Evolutionary conservation across 352 stramenopile species (phyloP), one percentile per base, ranked within the genome.

Genomic region (Globisporangium nunn): DNA sequence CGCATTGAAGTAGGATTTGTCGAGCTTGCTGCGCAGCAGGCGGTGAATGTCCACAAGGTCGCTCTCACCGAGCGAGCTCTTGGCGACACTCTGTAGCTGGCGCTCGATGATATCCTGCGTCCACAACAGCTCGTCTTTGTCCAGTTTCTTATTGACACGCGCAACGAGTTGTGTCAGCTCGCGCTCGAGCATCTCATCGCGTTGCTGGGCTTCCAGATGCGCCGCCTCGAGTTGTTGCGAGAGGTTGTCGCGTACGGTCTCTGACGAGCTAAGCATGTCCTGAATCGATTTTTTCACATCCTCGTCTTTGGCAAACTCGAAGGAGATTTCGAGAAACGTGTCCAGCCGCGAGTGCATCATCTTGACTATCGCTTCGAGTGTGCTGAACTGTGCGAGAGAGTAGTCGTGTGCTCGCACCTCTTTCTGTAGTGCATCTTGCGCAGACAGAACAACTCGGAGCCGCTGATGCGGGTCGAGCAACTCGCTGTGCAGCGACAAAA

Each of bases 121-220:
- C 80, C 80, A 91, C 4, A 88, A 65, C 37, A 91, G 64, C 31
- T 91, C 75, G 54, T 87, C 78, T 59, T 88, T 87, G 61, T 91
- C 80, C 2, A 86, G 64, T 41, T 90, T 90, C 60, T 85, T 88
- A 52, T 75, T 82, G 33, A 91, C 74, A 6, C 78, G 78, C 7
- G 67, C 68, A 18, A 80, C 74, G 15, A 91, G 65, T 43, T 91
- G 78, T 43, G 70, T 68, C 44, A 91, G 55, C 30, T 91, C 81
- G 5, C 68, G 62, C 44, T 87, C 81, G 0, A 91, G 58, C 6
- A 74, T 48, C 14, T 77, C 72, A 30, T 88, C 74, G 4, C 76
- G 74, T 43, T 78, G 68, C 14, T 76, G 45, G 6, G 74, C 71
- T 39, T 87, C 76, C 12, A 14, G 62, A 29, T 79, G 55, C 0